These are phyloP conservation scores for Phytophthora citrophthora DNA, from an alignment of 352 stramenopile genomes.

Conservation along the genomic window DNA sequence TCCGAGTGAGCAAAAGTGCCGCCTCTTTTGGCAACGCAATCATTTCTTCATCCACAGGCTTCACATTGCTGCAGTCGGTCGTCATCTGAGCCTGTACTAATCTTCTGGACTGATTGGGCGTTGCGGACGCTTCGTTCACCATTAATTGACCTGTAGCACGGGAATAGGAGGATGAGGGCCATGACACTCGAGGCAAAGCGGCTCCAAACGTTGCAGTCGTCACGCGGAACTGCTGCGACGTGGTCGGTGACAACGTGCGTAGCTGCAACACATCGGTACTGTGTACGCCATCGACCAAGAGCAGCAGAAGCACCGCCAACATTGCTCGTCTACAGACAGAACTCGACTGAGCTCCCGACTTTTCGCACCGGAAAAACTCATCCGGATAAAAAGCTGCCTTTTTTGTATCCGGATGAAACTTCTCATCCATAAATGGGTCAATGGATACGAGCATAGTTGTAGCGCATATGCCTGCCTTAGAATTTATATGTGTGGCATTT, in stretches of 20 bases:
- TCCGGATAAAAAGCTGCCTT: too few relatives aligned
- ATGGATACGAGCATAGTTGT: too few relatives aligned
- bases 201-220: conserved; percentile 35
- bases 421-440: too few relatives aligned
- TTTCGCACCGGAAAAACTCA: conserved; percentile 13
- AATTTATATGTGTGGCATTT: too few relatives aligned
- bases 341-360: neutral
- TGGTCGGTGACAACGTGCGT: conserved; percentile 5
- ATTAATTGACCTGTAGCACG: conserved; percentile 8
- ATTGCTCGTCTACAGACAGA: conserved; percentile 23
- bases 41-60: conserved; percentile 3
- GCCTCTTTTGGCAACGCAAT: neutral
- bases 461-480: too few relatives aligned
- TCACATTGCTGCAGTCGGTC: conserved; percentile 23
- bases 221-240: conserved; percentile 41
- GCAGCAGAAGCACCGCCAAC: conserved; percentile 4
- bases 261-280: conserved; percentile 38
- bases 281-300: conserved; percentile 1
- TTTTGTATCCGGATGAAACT: too few relatives aligned
- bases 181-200: conserved; percentile 26
- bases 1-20: conserved; percentile 56
- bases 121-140: conserved; percentile 4
- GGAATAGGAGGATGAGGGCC: conserved; percentile 21
- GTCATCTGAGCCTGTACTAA: conserved; percentile 23
- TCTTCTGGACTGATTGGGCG: conserved; percentile 18